Percentiles rank a stretch among this genome's conserved stretches.
Evolutionary conservation across 805 yeast species (phyloP).

Genomic region (Wickerhamiella kazuoi): DNA sequence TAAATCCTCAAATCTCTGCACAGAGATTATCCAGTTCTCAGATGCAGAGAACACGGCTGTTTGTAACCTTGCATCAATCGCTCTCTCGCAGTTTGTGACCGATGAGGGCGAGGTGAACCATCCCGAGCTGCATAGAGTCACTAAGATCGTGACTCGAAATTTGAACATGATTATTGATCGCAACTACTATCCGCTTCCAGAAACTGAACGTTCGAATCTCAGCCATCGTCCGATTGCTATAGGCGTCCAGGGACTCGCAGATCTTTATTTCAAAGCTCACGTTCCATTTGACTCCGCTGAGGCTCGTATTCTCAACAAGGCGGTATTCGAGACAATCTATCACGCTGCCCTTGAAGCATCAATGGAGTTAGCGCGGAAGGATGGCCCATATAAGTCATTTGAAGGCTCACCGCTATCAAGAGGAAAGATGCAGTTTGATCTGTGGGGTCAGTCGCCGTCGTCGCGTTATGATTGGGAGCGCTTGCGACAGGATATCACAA

Average conservation of each 20-base stretch:
- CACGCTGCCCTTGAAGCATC: slow-evolving; percentile 82
- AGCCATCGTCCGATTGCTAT: slow-evolving; percentile 77
- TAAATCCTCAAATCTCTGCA: slow-evolving; percentile 80
- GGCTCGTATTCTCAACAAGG: slow-evolving; percentile 53
- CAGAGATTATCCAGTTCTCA: slow-evolving; percentile 81
- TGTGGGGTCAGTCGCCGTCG: slow-evolving; percentile 62
- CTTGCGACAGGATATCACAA: slow-evolving; percentile 36
- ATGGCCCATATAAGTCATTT: slow-evolving; percentile 57
- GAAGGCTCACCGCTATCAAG: slow-evolving; percentile 73
- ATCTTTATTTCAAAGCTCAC: slow-evolving; percentile 54
- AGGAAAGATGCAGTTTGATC: slow-evolving; percentile 67
- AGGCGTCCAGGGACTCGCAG: slow-evolving; percentile 93
- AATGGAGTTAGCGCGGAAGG: slow-evolving; percentile 46
- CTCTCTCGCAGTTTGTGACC: slow-evolving; percentile 58
- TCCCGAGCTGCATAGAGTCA: slow-evolving; percentile 46
- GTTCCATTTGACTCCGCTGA: slow-evolving; percentile 65
- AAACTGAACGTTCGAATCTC: slow-evolving; percentile 51
- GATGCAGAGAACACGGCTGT: slow-evolving; percentile 80
- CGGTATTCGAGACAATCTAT: slow-evolving; percentile 84
- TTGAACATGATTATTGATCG: slow-evolving; percentile 68
- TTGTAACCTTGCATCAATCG: slow-evolving; percentile 83
- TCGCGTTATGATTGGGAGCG: slow-evolving; percentile 63
- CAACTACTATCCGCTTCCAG: slow-evolving; percentile 60
- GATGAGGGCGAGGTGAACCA: slow-evolving; percentile 43
- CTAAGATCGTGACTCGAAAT: slow-evolving; percentile 58